These are phyloP conservation scores for Lodderomyces orthopsilosis DNA, from an alignment of 1,139 yeast genomes.

Conservation along the genomic window DNA sequence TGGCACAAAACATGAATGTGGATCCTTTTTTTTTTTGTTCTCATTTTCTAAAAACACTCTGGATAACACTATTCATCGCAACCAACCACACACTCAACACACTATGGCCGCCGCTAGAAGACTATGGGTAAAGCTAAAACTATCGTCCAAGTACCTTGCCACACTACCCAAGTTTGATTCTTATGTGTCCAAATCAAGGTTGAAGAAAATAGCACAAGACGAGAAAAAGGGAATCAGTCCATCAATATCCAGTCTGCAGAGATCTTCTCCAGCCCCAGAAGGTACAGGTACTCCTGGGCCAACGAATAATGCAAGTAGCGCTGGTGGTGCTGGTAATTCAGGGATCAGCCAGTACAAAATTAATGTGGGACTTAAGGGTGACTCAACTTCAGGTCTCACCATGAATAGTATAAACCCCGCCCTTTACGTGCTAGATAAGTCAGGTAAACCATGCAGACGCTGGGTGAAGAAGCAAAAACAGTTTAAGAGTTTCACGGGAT, in stretches of 20 bases:
- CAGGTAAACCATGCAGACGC: constrained; percentile 48
- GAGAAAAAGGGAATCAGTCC: constrained; percentile 22
- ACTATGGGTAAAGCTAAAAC: constrained; percentile 32
- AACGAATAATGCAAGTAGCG: constrained; percentile 1
- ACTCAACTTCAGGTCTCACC: constrained; percentile 43
- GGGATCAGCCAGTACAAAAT: constrained; percentile 26
- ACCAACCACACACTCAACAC: background rate
- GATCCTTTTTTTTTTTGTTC: background rate
- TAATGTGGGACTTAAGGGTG: constrained; percentile 42
- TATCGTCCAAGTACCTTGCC: constrained; percentile 28
- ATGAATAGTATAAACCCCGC: constrained; percentile 34
- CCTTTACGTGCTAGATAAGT: constrained; percentile 39
- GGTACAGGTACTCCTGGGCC: constrained; percentile 6
- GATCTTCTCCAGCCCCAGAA: constrained; percentile 16
- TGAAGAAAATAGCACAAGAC: constrained; percentile 29
- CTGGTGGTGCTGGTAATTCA: constrained; percentile 15
- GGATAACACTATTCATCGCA: too few relatives aligned
- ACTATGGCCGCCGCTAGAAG: constrained; percentile 33
- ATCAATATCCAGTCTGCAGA: constrained; percentile 14
- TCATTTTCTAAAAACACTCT: too few relatives aligned
- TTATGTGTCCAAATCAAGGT: constrained; percentile 30
- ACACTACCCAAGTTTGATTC: constrained; percentile 36
- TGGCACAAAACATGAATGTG: constrained; percentile 1
- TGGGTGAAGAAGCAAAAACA: constrained; percentile 50
- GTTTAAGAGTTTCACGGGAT: constrained; percentile 62